Evolutionary conservation across 139 green algal genomes (phyloP), one percentile per base, ranked within the genome.

Genomic region (Eudorina sp.): DNA sequence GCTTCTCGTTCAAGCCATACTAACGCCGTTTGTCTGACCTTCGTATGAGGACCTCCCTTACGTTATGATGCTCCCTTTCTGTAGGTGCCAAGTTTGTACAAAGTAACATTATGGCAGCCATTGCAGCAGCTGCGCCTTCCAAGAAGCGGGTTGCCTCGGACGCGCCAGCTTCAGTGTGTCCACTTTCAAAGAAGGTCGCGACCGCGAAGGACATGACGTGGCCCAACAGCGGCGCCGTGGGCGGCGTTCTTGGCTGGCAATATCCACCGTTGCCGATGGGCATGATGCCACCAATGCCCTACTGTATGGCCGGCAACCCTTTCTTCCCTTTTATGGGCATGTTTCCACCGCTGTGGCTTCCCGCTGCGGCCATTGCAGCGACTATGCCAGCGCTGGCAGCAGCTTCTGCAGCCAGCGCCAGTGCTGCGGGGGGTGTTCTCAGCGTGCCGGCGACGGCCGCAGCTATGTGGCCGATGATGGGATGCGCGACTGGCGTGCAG

Each of bases 241-340:
- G 25, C 4, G 55, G 78, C 38, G 40, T 85, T 29, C 40, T 34
- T 16, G 80, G 80, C 43, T 86, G 80, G 80, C 43, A 62, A 62
- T 88, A 88, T 23, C 82, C 82, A 29, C 64, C 82, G 11, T 25
- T 88, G 23, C 82, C 82, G n/a, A 88, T 88, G 64, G 82, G 82
- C 46, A 88, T 88, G 82, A 70, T 80, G 64, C 66, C 82, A 36
- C 64, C 64, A 2, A 78, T 88, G 64, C 62, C 80, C 9, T 78
- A 51, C 9, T 78, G 81, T 45, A 66, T 78, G 64, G 46, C 82
- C 6, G 46, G 64, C 45, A 88, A 55, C n/a, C 79, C 79, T 0
- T 86, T 86, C 18, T 80, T 88, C 29, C 82, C 82, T 1, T 88
- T 88, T 31, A 86, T 86, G 80, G 80, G 80, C 27, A 86, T 86